Evolutionary conservation across 495 filamentous ascomycete genomes (phyloP), one percentile per base, ranked within the genome.

Genomic region (Lindgomyces ingoldianus): DNA sequence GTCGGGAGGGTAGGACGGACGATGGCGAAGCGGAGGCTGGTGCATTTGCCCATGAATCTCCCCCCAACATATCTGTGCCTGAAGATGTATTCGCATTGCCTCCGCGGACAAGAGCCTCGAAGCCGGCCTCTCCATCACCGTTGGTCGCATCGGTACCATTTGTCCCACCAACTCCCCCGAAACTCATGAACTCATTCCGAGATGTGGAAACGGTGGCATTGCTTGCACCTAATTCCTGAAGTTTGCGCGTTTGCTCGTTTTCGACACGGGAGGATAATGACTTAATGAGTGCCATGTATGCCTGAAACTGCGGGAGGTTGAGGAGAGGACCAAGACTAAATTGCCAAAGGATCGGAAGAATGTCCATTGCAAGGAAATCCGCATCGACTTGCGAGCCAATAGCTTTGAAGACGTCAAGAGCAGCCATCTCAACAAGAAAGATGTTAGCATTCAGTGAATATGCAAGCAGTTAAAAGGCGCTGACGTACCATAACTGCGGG

Each of bases 331-430:
- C 94, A 25, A 98, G 81, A 72, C 87, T 90, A 83, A 98, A 97
- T 57, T 77, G 85, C 95, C 95, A 98, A 4, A 98, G 79, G 30
- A 91, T 80, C 0, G 94, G 95, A 16, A 98, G 77, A 27, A 95
- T 84, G 55, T 98, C 93, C 79, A 94, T 83, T 2, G 95, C 94
- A 27, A 97, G 83, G 69, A 96, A 97, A n/a, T 98, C 94, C 3
- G 88, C 81, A 70, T 98, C 94, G 3, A 89, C 92, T 25, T 91
- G 79, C 22, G 80, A 82, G 4, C 94, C 91, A 52, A 98, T 86
- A 57, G 96, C 86, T 27, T 81, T 83, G 66, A 98, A 86, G 11
- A 97, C 91, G 25, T 85, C 84, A 19, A 97, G 81, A 0, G 91
- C 90, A 0, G 94, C 92, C 84, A 97, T 93, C 73, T 74, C 6